Evolutionary conservation across 495 filamentous ascomycete species (phyloP), one percentile per base, ranked within the genome.

Genomic region (Hyaloscypha variabilis): DNA sequence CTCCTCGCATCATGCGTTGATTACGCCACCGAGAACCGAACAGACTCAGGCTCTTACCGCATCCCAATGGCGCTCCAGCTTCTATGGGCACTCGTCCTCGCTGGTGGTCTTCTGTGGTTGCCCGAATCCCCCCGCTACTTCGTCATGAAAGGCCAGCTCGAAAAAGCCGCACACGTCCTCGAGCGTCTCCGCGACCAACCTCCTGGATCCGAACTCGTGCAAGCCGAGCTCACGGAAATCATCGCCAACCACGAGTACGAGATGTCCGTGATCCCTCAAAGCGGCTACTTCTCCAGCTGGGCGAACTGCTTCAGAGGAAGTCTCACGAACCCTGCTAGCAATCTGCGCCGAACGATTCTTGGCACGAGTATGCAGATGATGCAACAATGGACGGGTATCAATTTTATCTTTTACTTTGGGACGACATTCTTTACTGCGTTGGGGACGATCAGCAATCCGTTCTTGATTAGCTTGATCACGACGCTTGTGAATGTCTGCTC

Each of bases 371-470:
- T 85, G 82, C 72, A 92, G 87, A 80, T 91, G 91, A 81, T 78
- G 78, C 63, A 89, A 88, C 57, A 84, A 77, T 83, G 61, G 75
- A 69, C 91, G 26, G 91, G 91, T 79, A 88, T 96, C 79, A 95
- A 96, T 83, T 96, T 95, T 81, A 88, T 96, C 79, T 94, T 96
- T 85, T 96, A 94, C 83, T 95, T 90, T 76, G 88, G 88, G 36
- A 93, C 91, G 21, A 84, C 87, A 58, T 95, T 94, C 85, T 90
- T 95, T 79, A 77, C 86, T 74, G 81, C 88, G 36, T 88, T 88
- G 1, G 83, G 85, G 50, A 46, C 39, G 39, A 90, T 95, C 70
- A 68, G 67, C 49, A 85, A 92, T 79, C 82, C 88, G 54, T 95
- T 95, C 84, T 75, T 94, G 50, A 90, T 94, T 70, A 86, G 82